Evolutionary conservation across 805 yeast species (phyloP).

Genomic region (Isabelozyma rhagii): DNA sequence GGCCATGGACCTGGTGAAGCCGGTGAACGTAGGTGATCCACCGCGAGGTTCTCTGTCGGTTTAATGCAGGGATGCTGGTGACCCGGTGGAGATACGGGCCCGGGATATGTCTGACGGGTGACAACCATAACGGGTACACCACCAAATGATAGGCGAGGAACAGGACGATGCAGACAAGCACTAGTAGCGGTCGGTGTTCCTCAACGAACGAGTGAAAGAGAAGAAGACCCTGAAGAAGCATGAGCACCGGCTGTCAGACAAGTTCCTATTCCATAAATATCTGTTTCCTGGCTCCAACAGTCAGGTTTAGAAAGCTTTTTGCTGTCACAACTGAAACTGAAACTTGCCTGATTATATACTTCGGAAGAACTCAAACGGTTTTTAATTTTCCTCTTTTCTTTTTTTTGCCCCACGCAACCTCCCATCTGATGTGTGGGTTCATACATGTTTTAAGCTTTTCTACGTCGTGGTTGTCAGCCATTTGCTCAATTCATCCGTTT

Average conservation of each 20-base stretch:
- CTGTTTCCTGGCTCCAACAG: too few species aligned
- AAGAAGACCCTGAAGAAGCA: neutral
- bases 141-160: slow-evolving; percentile 24
- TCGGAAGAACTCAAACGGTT: too few species aligned
- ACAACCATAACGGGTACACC: slow-evolving; percentile 45
- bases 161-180: neutral
- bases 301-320: too few species aligned
- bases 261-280: neutral
- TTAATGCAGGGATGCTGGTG: slow-evolving; percentile 30
- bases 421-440: neutral
- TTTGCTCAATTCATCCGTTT: neutral
- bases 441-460: neutral
- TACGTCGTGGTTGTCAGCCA: neutral
- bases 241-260: neutral
- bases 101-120: slow-evolving; percentile 51
- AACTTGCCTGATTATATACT: too few species aligned
- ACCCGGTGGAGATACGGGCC: slow-evolving; percentile 56
- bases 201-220: neutral
- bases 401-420: too few species aligned
- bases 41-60: slow-evolving; percentile 43
- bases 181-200: neutral
- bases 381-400: too few species aligned
- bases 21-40: slow-evolving; percentile 40
- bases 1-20: slow-evolving; percentile 57
- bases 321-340: too few species aligned